These are phyloP conservation scores for Aspergillus cejpii DNA, from an alignment of 2,329 filamentous ascomycete species.

Conservation along the genomic window DNA sequence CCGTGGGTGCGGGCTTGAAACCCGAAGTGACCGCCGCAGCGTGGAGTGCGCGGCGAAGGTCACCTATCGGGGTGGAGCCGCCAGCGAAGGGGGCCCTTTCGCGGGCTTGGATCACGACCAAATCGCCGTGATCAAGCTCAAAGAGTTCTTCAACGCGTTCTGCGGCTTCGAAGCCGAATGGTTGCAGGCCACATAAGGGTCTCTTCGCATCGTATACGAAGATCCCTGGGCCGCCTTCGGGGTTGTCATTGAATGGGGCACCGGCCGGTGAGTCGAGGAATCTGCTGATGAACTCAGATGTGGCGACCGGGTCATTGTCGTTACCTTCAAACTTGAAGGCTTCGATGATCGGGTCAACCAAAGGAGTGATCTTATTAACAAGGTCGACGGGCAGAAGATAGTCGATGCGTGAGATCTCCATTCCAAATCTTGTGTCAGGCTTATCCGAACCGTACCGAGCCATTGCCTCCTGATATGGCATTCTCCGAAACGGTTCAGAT, in stretches of 20 bases:
- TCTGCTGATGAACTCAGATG: conserved; percentile 55
- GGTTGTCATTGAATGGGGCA: conserved; percentile 57
- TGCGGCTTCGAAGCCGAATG: conserved; percentile 67
- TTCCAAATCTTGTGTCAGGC: conserved; percentile 73
- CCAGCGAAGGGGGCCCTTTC: conserved; percentile 58
- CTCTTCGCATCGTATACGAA: conserved; percentile 67
- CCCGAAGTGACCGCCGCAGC: conserved; percentile 59
- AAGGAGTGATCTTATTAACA: conserved; percentile 64
- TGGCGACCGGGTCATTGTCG: conserved; percentile 47
- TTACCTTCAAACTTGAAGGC: conserved; percentile 56
- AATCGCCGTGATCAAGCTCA: conserved; percentile 61
- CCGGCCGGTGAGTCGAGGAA: conserved; percentile 64
- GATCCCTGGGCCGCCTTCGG: conserved; percentile 71
- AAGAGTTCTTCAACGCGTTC: conserved; percentile 51
- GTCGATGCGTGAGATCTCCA: conserved; percentile 60
- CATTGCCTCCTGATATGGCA: conserved; percentile 75
- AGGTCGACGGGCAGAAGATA: conserved; percentile 59
- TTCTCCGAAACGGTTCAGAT: conserved; percentile 47
- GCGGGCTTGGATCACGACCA: conserved; percentile 76
- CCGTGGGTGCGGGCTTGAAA: conserved; percentile 46
- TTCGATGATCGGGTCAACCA: conserved; percentile 66
- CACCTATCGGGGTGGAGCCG: conserved; percentile 66
- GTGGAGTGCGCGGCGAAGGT: conserved; percentile 64
- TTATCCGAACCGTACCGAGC: conserved; percentile 79
- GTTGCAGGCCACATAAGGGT: conserved; percentile 68